Base-by-base conservation (phyloP, 2,329 filamentous ascomycete genomes). In the Plectosphaerella sp. region DNA sequence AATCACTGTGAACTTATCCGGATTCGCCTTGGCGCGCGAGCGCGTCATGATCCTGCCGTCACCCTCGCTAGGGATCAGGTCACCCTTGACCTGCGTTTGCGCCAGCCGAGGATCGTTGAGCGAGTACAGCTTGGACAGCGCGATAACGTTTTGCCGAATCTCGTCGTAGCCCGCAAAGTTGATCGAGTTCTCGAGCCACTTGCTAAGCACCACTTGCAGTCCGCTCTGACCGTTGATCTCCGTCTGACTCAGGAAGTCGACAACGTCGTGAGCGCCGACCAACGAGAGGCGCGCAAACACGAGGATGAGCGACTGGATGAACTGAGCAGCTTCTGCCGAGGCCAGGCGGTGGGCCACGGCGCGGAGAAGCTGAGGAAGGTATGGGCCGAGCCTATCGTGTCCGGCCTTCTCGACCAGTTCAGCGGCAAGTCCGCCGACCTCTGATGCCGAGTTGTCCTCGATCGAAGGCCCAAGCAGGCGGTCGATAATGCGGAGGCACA, bases 111-210 rank as follows among this genome's bases (percentile, higher is more conserved):
- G 75, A 62, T 97, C 93, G 63, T 94, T 88, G 16, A 99, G 79
- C 51, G 87, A 86, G 68, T 94, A 97, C 3, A 99, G 76, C 65
- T 95, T 96, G 0, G 91, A 92, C 3, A 99, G 80, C 6, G 94
- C 94, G 61, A 96, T 93, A 54, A 97, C 90, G 64, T 97, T 99
- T 69, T 97, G 91, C 60, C 92, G 84, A 61, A 97, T 97, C 69
- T 97, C 93, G 62, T 97, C 92, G 62, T 97, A 99, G 12, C 94
- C 94, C n/a, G 91, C 91, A 71, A 99, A 99, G 69, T 88, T 96
- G 69, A 96, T 83, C 4, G 91, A 96, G 70, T 97, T 96, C 73
- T 97, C 94, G 1, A 99, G 77, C 94, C 94, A 99, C 72, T 97
- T 97, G 70, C 86, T 81, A 59, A 97, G 74, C 4, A 99, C 94